Evolutionary conservation across 2,329 filamentous ascomycete species (phyloP).

Genomic region (Sporothrix globosa): DNA sequence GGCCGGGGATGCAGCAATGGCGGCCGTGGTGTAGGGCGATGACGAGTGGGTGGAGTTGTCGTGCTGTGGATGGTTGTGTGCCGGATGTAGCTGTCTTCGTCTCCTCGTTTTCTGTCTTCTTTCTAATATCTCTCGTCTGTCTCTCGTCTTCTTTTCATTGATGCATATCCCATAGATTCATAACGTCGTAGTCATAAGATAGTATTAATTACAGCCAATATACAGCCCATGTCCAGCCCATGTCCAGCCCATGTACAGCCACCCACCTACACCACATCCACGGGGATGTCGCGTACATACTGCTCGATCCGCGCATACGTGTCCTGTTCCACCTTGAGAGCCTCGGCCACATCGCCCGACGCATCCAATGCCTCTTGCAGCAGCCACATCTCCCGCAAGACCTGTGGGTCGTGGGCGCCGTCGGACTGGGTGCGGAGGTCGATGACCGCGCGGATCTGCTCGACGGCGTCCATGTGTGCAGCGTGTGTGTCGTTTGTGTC

Average conservation of each 20-base stretch:
- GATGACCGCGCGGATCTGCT: not conserved
- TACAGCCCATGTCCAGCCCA: not conserved
- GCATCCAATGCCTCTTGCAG: conserved; percentile 5
- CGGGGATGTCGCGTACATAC: not conserved
- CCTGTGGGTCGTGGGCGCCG: conserved; percentile 31
- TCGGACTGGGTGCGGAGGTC: conserved; percentile 34
- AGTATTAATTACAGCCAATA: not conserved
- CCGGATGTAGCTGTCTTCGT: not conserved
- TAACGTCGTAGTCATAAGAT: not conserved
- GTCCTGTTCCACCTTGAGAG: not conserved
- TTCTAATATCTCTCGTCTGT: not conserved
- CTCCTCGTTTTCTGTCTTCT: not conserved
- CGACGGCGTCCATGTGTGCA: not conserved
- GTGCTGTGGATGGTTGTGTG: too few relatives aligned
- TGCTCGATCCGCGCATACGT: conserved; percentile 14
- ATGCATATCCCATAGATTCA: not conserved
- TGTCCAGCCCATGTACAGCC: not conserved
- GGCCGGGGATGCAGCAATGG: not conserved
- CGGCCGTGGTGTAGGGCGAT: not conserved
- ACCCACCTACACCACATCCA: not conserved
- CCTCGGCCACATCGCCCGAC: not conserved
- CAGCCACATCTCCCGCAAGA: conserved; percentile 35
- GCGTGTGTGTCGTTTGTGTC: too few relatives aligned
- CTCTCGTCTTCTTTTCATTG: not conserved
- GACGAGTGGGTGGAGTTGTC: not conserved